Evolutionary conservation across 352 stramenopile genomes (phyloP).

Genomic region (Plasmopara halstedii): DNA sequence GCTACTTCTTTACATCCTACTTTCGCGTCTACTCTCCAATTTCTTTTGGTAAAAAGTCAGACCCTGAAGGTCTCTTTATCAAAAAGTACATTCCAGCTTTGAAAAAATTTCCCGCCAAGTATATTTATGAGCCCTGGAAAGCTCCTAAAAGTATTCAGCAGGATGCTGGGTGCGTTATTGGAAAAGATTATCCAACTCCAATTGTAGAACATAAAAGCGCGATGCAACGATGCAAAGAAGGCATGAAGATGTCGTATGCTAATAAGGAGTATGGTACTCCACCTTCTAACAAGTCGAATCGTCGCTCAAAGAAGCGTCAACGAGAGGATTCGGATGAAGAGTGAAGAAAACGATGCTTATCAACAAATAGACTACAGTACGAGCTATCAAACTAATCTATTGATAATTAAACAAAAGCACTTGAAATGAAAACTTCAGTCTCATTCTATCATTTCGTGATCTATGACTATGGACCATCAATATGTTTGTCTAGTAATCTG

Average conservation of each 20-base stretch:
- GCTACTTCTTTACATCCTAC: conserved; percentile 96
- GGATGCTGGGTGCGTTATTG: conserved; percentile 74
- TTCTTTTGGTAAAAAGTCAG: conserved; percentile 94
- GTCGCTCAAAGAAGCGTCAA: conserved; percentile 13
- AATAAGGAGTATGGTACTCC: conserved; percentile 21
- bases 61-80: conserved; percentile 88
- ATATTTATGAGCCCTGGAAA: conserved; percentile 98
- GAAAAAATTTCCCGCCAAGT: conserved; percentile 88
- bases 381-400: too few relatives aligned
- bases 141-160: conserved; percentile 84
- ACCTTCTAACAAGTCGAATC: conserved; percentile 1
- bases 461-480: too few relatives aligned
- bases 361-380: too few relatives aligned
- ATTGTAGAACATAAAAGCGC: conserved; percentile 91
- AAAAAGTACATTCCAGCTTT: conserved; percentile 90
- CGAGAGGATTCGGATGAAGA: conserved; percentile 8
- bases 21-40: conserved; percentile 94
- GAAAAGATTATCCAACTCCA: conserved; percentile 90
- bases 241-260: conserved; percentile 87
- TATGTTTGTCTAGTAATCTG: conserved; percentile 72
- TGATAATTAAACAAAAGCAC: too few relatives aligned
- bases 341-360: too few relatives aligned
- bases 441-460: too few relatives aligned
- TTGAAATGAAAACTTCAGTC: too few relatives aligned
- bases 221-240: conserved; percentile 83